Evolutionary conservation across 129 eudicot species (phyloP).

Genomic region (Chrysanthemum makinoi): DNA sequence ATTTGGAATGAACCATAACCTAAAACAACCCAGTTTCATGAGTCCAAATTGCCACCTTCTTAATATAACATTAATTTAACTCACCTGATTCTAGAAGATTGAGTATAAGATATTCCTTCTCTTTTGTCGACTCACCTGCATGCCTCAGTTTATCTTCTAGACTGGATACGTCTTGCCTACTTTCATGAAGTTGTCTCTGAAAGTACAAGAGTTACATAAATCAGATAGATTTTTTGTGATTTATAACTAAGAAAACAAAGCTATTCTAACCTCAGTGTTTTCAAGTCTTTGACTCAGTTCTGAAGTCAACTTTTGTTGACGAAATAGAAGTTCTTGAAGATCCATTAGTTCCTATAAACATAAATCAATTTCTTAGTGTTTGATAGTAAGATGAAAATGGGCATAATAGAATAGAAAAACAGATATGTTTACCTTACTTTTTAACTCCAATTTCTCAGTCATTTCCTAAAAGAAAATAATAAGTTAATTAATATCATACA

Average conservation of each 20-base stretch:
- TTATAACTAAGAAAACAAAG: background rate
- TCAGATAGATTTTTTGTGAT: background rate
- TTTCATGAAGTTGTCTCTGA: constrained; percentile 46
- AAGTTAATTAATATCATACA: constrained; percentile 1
- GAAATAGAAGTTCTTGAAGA: constrained; percentile 47
- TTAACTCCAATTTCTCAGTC: constrained; percentile 48
- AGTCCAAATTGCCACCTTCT: background rate
- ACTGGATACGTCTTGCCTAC: constrained; percentile 36
- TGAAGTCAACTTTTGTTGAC: constrained; percentile 51
- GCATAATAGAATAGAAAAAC: background rate
- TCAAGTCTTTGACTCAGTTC: constrained; percentile 49
- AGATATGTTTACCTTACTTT: constrained; percentile 46
- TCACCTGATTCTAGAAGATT: constrained; percentile 62
- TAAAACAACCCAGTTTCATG: background rate
- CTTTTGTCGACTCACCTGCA: constrained; percentile 49
- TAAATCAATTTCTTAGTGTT: background rate
- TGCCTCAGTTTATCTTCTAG: constrained; percentile 44
- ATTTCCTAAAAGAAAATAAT: constrained; percentile 35
- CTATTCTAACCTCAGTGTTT: constrained; percentile 38
- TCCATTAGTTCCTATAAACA: constrained; percentile 45
- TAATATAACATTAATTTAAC: constrained; percentile 11
- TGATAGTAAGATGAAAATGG: background rate
- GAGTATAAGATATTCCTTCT: constrained; percentile 51
- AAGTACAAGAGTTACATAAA: constrained; percentile 9
- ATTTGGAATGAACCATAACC: no score